A percentile compares a stretch with the other conserved stretches of the same genome.
Evolutionary conservation across 1,139 yeast species (phyloP).

Genomic region (Pneumocystis oryctolagi): DNA sequence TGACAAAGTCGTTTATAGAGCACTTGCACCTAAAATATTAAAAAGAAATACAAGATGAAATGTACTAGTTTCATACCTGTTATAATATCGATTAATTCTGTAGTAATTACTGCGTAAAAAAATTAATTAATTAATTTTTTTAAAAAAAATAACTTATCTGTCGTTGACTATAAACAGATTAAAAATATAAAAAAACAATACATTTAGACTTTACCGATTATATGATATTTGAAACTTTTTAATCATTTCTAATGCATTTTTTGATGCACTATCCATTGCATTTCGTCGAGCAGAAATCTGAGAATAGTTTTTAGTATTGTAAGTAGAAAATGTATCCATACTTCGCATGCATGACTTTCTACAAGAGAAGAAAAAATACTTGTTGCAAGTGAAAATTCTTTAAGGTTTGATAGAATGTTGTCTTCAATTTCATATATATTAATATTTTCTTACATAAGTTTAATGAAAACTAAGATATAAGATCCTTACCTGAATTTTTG

Average conservation of each 20-base stretch:
- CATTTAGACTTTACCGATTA: constrained; percentile 59
- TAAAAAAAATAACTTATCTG: background rate
- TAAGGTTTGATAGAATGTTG: constrained; percentile 36
- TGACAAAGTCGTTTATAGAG: background rate
- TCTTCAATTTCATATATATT: constrained; percentile 73
- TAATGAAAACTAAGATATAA: background rate
- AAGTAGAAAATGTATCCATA: background rate
- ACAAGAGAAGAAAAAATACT: constrained; percentile 83
- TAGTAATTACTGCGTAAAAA: constrained; percentile 98
- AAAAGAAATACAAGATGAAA: background rate
- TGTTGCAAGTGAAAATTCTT: constrained; percentile 85
- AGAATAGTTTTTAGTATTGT: background rate
- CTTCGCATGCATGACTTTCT: constrained; percentile 93
- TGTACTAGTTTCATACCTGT: constrained; percentile 51
- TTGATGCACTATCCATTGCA: constrained; percentile 99
- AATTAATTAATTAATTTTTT: background rate
- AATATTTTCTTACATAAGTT: constrained; percentile 32
- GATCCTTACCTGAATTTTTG: constrained; percentile 52
- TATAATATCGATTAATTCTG: constrained; percentile 97
- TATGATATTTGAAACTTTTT: constrained; percentile 87
- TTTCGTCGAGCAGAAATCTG: constrained; percentile 91
- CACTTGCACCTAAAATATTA: background rate
- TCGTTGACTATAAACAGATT: background rate
- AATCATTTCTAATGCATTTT: constrained; percentile 99
- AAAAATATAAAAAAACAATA: background rate